Percentiles rank a stretch among this genome's conserved stretches.
These are phyloP conservation scores for Vitis hybrid DNA, from an alignment of 177 flowering plant species.

Conservation along the genomic window DNA sequence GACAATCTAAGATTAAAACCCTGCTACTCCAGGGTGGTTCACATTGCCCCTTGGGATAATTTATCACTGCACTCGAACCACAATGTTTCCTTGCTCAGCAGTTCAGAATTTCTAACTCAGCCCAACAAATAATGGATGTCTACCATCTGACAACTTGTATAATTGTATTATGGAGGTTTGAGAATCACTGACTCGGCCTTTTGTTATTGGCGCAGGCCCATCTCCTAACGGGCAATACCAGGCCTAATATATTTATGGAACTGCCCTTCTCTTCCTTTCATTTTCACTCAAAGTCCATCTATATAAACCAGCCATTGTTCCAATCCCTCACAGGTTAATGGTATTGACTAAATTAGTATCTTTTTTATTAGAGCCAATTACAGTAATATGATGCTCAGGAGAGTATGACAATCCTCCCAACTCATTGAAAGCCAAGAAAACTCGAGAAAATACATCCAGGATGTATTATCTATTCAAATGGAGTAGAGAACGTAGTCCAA, in stretches of 20 bases:
- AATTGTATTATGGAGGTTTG: too few relatives aligned
- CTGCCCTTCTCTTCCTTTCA: neutral
- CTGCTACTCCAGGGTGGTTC: too few relatives aligned
- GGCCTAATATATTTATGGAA: neutral
- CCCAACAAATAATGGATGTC: too few relatives aligned
- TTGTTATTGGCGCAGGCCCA: too few relatives aligned
- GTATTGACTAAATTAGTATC: neutral
- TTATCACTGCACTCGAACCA: too few relatives aligned
- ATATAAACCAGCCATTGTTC: neutral
- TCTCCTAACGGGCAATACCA: neutral
- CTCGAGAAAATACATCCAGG: neutral
- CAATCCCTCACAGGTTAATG: neutral
- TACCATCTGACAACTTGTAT: too few relatives aligned
- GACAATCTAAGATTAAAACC: too few relatives aligned
- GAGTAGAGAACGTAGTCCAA: neutral
- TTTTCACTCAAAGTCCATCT: neutral
- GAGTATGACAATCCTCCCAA: neutral
- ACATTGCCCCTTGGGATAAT: too few relatives aligned
- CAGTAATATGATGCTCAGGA: neutral
- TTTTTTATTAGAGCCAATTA: neutral
- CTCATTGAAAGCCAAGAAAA: neutral
- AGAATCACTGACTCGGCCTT: too few relatives aligned
- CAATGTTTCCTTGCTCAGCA: too few relatives aligned
- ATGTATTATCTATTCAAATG: neutral
- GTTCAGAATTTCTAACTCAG: too few relatives aligned